These are phyloP conservation scores for Parmelia sp. DNA, from an alignment of 495 filamentous ascomycete genomes.

Conservation along the genomic window DNA sequence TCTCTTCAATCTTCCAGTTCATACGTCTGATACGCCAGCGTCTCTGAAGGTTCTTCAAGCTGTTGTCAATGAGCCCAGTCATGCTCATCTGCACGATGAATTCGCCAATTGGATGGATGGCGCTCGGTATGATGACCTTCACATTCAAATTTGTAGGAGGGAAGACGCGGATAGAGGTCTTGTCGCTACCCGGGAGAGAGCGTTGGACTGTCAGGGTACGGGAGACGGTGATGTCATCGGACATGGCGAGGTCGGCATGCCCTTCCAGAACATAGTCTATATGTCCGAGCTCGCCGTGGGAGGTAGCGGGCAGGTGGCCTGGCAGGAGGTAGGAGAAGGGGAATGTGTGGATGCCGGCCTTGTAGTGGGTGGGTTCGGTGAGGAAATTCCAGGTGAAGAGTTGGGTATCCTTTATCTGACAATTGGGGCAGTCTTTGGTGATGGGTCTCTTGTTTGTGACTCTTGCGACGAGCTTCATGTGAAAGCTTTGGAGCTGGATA, in stretches of 20 bases:
- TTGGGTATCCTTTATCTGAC: conserved; percentile 59
- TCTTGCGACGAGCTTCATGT: conserved; percentile 60
- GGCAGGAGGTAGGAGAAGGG: conserved; percentile 90
- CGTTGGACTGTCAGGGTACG: conserved; percentile 66
- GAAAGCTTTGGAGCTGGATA: conserved; percentile 62
- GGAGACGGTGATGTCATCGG: conserved; percentile 59
- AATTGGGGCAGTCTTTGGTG: conserved; percentile 66
- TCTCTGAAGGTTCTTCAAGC: conserved; percentile 41
- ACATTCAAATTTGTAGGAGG: conserved; percentile 90
- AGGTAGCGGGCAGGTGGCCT: conserved; percentile 77
- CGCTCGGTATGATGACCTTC: conserved; percentile 66
- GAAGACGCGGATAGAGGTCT: conserved; percentile 80
- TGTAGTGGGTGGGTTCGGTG: conserved; percentile 56
- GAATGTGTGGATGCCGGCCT: conserved; percentile 64
- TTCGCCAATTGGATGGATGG: conserved; percentile 81
- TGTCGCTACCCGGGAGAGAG: conserved; percentile 67
- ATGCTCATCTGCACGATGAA: conserved; percentile 73
- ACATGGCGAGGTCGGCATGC: conserved; percentile 52
- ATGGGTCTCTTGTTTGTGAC: conserved; percentile 75
- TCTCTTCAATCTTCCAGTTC: conserved; percentile 90
- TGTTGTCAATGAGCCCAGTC: conserved; percentile 67
- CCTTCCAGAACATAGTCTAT: conserved; percentile 76
- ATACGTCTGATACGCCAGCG: conserved; percentile 87
- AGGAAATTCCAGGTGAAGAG: conserved; percentile 76
- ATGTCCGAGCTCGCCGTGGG: conserved; percentile 61